Percentiles rank a stretch among this genome's conserved stretches.
Evolutionary conservation across 495 filamentous ascomycete species (phyloP).

Genomic region (Aspergillus conjunctus): DNA sequence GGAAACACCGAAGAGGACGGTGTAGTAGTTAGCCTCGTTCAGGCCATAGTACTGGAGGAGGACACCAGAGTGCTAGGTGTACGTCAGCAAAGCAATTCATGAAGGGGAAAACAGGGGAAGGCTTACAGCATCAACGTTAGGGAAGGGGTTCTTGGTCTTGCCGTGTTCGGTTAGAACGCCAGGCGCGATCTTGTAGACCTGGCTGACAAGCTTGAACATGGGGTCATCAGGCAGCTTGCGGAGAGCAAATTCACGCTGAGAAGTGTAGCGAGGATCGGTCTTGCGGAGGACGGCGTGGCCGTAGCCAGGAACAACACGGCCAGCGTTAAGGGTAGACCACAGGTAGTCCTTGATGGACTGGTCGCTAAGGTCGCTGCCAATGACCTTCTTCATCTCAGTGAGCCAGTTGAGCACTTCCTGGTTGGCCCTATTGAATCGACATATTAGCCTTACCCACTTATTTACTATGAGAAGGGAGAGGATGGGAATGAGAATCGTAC

Average conservation of each 20-base stretch:
- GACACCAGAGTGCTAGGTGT: slow-evolving; percentile 80
- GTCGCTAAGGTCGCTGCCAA: slow-evolving; percentile 94
- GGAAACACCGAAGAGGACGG: slow-evolving; percentile 97
- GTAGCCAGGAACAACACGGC: slow-evolving; percentile 96
- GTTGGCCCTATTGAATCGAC: slow-evolving; percentile 64
- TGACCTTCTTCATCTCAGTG: slow-evolving; percentile 93
- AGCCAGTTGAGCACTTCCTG: slow-evolving; percentile 99
- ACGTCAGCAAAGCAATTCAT: slow-evolving; percentile 27
- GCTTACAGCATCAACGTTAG: slow-evolving; percentile 68
- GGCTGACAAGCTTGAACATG: slow-evolving; percentile 99
- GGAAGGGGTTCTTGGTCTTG: slow-evolving; percentile 95
- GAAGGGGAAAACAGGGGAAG: slow-evolving; percentile 28
- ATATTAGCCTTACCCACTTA: slow-evolving; percentile 21
- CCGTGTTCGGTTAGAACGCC: slow-evolving; percentile 97
- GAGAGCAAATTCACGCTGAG: slow-evolving; percentile 94
- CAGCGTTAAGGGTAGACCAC: slow-evolving; percentile 92
- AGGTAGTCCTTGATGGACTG: slow-evolving; percentile 96
- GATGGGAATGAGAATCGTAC: slow-evolving; percentile 32
- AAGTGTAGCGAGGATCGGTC: slow-evolving; percentile 97
- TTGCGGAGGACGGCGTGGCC: slow-evolving; percentile 98
- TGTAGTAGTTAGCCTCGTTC: slow-evolving; percentile 99
- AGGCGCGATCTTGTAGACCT: slow-evolving; percentile 99
- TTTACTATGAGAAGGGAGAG: not conserved
- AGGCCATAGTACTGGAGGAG: slow-evolving; percentile 99
- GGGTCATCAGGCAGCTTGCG: slow-evolving; percentile 91